Percentiles rank a stretch among this genome's conserved stretches.
Evolutionary conservation across 768 basidiomycete species (phyloP).

Genomic region (Rhizopogon vinicolor): DNA sequence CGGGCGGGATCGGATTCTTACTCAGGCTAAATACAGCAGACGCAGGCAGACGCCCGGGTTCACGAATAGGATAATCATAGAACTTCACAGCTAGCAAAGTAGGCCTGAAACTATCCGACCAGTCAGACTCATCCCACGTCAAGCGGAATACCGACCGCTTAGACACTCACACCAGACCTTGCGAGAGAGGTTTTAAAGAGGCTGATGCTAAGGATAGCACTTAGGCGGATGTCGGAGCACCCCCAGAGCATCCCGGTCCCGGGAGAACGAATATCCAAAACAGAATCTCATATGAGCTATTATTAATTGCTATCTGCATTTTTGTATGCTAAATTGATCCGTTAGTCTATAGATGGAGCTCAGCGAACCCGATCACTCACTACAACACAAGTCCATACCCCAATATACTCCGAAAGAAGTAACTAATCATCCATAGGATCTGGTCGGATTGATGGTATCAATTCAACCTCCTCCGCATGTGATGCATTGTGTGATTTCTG

Average conservation of each 20-base stretch:
- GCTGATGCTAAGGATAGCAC: background rate
- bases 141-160: background rate
- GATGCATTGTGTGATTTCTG: constrained; percentile 3
- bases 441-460: constrained; percentile 10
- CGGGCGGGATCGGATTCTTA: background rate
- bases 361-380: constrained; percentile 7
- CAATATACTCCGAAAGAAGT: background rate
- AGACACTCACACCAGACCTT: background rate
- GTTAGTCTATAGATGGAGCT: background rate
- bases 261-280: too few relatives aligned
- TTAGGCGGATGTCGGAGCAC: background rate
- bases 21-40: background rate
- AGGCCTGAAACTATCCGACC: background rate
- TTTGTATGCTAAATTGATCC: background rate
- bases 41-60: background rate
- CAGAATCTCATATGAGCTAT: background rate
- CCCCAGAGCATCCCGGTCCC: background rate
- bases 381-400: constrained; percentile 3
- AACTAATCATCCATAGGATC: constrained; percentile 13
- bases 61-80: background rate
- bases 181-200: background rate
- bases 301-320: background rate
- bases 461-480: constrained; percentile 11
- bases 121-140: background rate
- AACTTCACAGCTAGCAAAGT: background rate